Percentiles rank a stretch among this genome's conserved stretches.
Evolutionary conservation across 306 rosid genomes (phyloP).

Genomic region (Rosa lucieae): DNA sequence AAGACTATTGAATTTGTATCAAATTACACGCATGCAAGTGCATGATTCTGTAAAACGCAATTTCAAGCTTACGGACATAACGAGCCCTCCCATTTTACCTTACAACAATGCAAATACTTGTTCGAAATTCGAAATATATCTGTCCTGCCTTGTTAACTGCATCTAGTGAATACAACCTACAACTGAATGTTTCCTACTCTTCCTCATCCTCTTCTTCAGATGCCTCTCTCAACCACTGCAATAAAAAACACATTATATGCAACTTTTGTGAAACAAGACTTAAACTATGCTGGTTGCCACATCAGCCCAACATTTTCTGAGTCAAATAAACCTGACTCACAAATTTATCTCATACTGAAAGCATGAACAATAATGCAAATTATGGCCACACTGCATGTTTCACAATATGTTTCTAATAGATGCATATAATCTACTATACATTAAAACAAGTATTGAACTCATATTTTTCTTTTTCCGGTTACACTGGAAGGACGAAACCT

Average conservation of each 20-base stretch:
- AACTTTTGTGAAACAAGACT: not conserved
- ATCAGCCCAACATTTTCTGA: not conserved
- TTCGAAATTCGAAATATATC: not conserved
- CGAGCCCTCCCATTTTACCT: not conserved
- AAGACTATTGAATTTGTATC: not conserved
- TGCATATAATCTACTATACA: not conserved
- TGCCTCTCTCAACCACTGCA: constrained; percentile 87
- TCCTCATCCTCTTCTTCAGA: constrained; percentile 79
- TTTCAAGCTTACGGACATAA: not conserved
- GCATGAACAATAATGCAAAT: not conserved
- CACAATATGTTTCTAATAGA: not conserved
- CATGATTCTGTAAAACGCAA: not conserved
- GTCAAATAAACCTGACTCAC: not conserved
- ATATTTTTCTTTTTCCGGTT: not conserved
- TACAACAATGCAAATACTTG: not conserved
- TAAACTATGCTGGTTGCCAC: not conserved
- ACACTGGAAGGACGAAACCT: not conserved
- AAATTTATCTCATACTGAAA: not conserved
- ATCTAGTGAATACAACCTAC: not conserved
- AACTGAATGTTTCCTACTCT: constrained; percentile 30
- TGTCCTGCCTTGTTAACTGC: constrained; percentile 1
- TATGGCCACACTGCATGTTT: not conserved
- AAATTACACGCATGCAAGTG: constrained; percentile 3
- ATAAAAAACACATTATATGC: not conserved
- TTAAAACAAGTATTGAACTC: not conserved